A percentile compares a stretch with the other conserved stretches of the same genome.
Conservation (phyloP, 2,329 filamentous ascomycete genomes). For the Hymenoscyphus linearis region DNA sequence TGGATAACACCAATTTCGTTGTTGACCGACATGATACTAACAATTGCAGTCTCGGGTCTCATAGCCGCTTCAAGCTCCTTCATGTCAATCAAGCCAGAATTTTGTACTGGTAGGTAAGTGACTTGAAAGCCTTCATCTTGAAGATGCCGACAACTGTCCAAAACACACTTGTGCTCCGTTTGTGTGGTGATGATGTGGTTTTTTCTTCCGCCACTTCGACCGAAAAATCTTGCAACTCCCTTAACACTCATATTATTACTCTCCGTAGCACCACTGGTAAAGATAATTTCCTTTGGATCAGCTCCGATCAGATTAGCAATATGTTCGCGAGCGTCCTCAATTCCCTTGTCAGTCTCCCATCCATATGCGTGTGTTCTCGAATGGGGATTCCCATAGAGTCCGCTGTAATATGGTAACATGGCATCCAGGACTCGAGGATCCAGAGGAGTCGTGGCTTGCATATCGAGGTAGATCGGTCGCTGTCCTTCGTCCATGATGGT, state of each 20-base stretch:
- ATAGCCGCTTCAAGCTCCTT: constrained; percentile 83
- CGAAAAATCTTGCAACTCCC: constrained; percentile 93
- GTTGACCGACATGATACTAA: constrained; percentile 98
- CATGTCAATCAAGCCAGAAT: constrained; percentile 79
- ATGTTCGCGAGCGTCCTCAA: constrained; percentile 79
- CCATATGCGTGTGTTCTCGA: constrained; percentile 97
- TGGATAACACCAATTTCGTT: constrained; percentile 99
- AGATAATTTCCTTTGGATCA: constrained; percentile 96
- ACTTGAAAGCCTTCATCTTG: constrained; percentile 96
- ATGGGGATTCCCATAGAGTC: constrained; percentile 93
- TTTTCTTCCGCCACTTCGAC: constrained; percentile 80
- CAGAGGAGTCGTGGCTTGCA: constrained; percentile 94
- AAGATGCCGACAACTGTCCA: constrained; percentile 93
- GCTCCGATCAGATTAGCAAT: constrained; percentile 86
- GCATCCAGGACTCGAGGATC: constrained; percentile 92
- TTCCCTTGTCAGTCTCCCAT: constrained; percentile 94
- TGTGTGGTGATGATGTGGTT: constrained; percentile 97
- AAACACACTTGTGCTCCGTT: constrained; percentile 97
- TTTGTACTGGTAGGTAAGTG: constrained; percentile 91
- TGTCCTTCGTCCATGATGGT: constrained; percentile 90
- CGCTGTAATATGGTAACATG: constrained; percentile 93
- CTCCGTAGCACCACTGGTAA: constrained; percentile 96
- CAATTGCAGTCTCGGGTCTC: constrained; percentile 81
- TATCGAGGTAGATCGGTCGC: constrained; percentile 94
- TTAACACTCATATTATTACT: constrained; percentile 99